These are phyloP conservation scores for Marvania coccoides DNA, from an alignment of 139 green algal species.

Conservation along the genomic window DNA sequence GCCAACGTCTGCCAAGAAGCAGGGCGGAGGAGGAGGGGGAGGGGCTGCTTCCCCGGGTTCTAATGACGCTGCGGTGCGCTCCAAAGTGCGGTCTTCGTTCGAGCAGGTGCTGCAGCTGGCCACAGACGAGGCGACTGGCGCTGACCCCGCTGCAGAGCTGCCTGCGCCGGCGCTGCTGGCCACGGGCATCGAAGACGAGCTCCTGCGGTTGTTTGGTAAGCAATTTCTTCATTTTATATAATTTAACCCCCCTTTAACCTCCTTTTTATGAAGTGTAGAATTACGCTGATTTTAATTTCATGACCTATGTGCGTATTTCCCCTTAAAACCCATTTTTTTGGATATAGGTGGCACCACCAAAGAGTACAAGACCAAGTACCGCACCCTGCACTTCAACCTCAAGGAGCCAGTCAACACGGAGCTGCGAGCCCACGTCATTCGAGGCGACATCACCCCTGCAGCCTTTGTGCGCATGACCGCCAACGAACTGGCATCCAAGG, in stretches of 20 bases:
- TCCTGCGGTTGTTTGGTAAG: neutral
- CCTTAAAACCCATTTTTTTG: neutral
- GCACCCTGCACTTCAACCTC: constrained; percentile 65
- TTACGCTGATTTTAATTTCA: neutral
- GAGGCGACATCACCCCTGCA: constrained; percentile 20
- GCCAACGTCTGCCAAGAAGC: neutral
- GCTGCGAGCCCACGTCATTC: constrained; percentile 26
- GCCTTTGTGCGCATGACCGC: constrained; percentile 40
- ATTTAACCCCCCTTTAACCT: neutral
- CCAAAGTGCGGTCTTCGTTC: too few relatives aligned
- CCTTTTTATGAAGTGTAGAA: neutral
- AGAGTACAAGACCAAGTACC: constrained; percentile 69
- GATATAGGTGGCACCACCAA: constrained; percentile 21
- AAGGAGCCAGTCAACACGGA: constrained; percentile 50
- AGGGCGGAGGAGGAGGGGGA: neutral
- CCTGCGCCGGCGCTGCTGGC: neutral
- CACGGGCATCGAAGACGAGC: neutral
- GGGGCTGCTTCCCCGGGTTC: neutral
- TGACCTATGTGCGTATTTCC: neutral
- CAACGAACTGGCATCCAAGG: constrained; percentile 52
- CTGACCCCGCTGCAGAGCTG: neutral
- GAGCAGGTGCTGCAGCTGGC: neutral
- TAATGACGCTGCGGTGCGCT: neutral
- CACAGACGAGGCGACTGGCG: neutral
- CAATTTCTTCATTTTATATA: neutral